A percentile compares a stretch with the other conserved stretches of the same genome.
Conservation (phyloP, 371 early-diverging fungal species). For the Dinochytrium kinnereticum region DNA sequence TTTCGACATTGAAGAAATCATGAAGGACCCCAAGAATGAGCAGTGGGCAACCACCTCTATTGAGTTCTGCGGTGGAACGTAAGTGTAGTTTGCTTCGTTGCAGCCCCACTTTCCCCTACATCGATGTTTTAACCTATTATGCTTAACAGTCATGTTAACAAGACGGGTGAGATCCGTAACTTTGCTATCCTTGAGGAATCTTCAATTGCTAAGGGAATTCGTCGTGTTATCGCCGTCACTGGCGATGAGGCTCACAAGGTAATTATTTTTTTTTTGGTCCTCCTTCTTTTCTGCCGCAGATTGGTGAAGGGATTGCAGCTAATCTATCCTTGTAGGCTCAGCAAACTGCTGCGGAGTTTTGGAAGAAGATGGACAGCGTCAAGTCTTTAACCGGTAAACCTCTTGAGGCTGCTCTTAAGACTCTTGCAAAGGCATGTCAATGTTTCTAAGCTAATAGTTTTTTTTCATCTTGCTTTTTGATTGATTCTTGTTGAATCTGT, state of each 20-base stretch:
- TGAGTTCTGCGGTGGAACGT: constrained; percentile 99
- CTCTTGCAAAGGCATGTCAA: constrained; percentile 60
- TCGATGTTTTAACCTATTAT: not conserved
- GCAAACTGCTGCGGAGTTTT: constrained; percentile 69
- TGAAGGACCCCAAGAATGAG: constrained; percentile 78
- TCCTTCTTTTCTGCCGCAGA: not conserved
- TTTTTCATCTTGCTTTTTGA: too few relatives aligned
- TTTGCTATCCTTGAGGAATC: constrained; percentile 92
- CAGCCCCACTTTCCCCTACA: not conserved
- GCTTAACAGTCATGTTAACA: constrained; percentile 76
- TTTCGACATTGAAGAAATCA: constrained; percentile 84
- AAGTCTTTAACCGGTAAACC: constrained; percentile 58
- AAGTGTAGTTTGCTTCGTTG: constrained; percentile 40
- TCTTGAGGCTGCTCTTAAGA: constrained; percentile 83
- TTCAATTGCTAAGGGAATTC: constrained; percentile 96
- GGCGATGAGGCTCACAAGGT: constrained; percentile 81
- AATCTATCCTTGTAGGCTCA: constrained; percentile 54
- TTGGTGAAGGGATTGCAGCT: too few relatives aligned
- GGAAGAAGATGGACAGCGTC: constrained; percentile 63
- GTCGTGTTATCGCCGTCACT: constrained; percentile 97
- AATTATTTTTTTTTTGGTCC: constrained; percentile 15
- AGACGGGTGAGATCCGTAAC: constrained; percentile 90
- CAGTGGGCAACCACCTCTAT: constrained; percentile 83
- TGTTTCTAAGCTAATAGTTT: too few relatives aligned
- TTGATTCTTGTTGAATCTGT: too few relatives aligned